Percentiles rank a stretch among this genome's conserved stretches.
Evolutionary conservation across 1,284 basidiomycete genomes (phyloP).

Genomic region (Limonomyces culmigenus): DNA sequence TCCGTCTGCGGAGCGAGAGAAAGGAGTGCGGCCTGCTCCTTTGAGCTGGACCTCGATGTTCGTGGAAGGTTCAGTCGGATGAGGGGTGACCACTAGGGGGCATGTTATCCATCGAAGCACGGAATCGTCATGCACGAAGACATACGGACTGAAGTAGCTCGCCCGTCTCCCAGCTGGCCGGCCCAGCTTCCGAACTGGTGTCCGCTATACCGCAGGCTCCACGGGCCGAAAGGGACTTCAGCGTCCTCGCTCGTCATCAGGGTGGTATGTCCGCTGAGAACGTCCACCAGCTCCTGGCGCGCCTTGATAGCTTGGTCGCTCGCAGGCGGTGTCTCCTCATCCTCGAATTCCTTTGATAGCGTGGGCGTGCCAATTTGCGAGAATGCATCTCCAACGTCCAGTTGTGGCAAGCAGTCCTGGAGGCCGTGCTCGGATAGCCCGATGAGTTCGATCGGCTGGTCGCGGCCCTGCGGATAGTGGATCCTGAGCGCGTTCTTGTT

Average conservation of each 20-base stretch:
- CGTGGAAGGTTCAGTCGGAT: constrained; percentile 28
- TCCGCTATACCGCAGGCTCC: constrained; percentile 77
- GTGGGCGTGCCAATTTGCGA: constrained; percentile 38
- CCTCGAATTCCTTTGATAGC: constrained; percentile 14
- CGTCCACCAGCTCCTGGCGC: constrained; percentile 59
- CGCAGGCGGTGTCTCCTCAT: constrained; percentile 6
- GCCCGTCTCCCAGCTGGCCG: constrained; percentile 92
- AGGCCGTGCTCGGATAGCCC: constrained; percentile 51
- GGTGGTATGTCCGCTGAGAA: constrained; percentile 66
- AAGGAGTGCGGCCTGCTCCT: constrained; percentile 87
- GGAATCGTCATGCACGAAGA: constrained; percentile 7
- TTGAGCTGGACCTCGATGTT: constrained; percentile 80
- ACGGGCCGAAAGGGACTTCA: constrained; percentile 56
- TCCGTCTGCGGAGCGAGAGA: constrained; percentile 83
- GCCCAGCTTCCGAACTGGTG: constrained; percentile 93
- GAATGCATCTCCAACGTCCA: constrained; percentile 78
- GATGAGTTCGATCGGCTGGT: constrained; percentile 50
- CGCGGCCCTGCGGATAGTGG: constrained; percentile 32
- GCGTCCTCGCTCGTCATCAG: constrained; percentile 34
- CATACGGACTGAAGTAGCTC: constrained; percentile 76
- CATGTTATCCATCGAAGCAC: background rate
- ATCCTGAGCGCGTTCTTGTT: constrained; percentile 15
- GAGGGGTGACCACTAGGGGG: constrained; percentile 53
- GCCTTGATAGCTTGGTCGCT: constrained; percentile 15
- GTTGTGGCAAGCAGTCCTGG: constrained; percentile 65